A percentile compares a stretch with the other conserved stretches of the same genome.
Conservation (phyloP, 768 basidiomycete genomes). For the Hirschioporus abietinus region DNA sequence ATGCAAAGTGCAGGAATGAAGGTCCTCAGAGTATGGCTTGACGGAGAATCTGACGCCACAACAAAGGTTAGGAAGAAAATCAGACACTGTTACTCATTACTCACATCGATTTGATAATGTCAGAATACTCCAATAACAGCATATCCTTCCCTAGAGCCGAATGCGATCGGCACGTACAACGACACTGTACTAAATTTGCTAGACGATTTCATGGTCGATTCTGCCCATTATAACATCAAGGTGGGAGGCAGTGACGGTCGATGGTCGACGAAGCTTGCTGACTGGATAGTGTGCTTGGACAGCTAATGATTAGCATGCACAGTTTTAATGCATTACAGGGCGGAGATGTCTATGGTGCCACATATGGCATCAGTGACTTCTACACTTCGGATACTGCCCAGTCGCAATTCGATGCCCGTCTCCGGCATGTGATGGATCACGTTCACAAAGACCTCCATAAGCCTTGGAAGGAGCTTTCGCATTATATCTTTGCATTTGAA, state of each 20-base stretch:
- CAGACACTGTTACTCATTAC: not conserved
- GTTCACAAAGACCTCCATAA: constrained; percentile 28
- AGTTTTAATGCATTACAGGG: constrained; percentile 27
- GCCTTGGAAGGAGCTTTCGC: constrained; percentile 32
- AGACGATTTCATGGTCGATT: constrained; percentile 35
- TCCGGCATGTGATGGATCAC: constrained; percentile 34
- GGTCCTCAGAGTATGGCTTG: constrained; percentile 27
- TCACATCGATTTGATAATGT: constrained; percentile 8
- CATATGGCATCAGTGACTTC: constrained; percentile 28
- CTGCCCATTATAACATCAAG: constrained; percentile 28
- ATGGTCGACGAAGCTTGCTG: not conserved
- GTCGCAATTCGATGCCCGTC: constrained; percentile 31
- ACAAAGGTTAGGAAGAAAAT: constrained; percentile 20
- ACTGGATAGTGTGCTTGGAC: not conserved
- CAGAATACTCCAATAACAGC: constrained; percentile 19
- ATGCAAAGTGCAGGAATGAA: constrained; percentile 7
- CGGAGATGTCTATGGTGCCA: constrained; percentile 30
- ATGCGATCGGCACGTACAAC: constrained; percentile 29
- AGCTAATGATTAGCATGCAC: constrained; percentile 21
- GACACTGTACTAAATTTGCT: constrained; percentile 30
- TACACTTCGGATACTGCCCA: constrained; percentile 24
- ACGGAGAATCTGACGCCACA: constrained; percentile 15
- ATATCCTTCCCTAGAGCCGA: constrained; percentile 30
- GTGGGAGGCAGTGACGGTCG: constrained; percentile 9
- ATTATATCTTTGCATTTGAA: constrained; percentile 34